Evolutionary conservation across 169 alveolate species (phyloP), one percentile per base, ranked within the genome.

Genomic region (Haemoproteus tartakovskyi): DNA sequence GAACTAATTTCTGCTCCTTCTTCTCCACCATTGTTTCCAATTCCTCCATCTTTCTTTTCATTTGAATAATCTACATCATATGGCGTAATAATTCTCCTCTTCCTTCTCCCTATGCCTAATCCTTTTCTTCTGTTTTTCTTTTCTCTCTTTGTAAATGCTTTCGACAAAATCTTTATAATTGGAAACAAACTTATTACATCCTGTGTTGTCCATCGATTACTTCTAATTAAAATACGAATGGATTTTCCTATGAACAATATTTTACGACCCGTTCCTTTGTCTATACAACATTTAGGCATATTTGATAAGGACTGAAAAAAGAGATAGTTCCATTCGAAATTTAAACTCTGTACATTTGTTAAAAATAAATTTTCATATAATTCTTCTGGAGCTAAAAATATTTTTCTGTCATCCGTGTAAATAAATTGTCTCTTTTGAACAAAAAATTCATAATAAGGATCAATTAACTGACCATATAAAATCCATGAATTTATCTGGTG

Each of bases 221-320:
- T 74, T 47, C 84, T 43, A 57, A 74, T 74, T 56, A 88, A 78
- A 81, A 88, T 79, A 5, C 90, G 78, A 30, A 74, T 78, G 11
- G 87, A 85, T 70, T 88, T 88, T 8, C 92, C 92, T 41, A 85
- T 48, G 48, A 88, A 85, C 12, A 88, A 70, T 9, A 88, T 85
- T 81, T 81, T 70, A 18, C 80, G 18, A 30, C 81, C 74, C 16
- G 14, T 38, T 3, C 37, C 40, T 52, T 63, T 59, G 27, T 81
- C 83, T 27, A 87, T 21, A 38, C 84, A 74, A 37, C 84, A 74
- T 1, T 74, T 59, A 24, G 84, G 84, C 19, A 74, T 27, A 74
- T 74, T 74, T 21, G 74, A 56, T 18, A 74, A 30, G 14, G 78
- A 56, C 59, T 74, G 84, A 54, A 79, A 87, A 61, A 87, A 87